Base-by-base conservation (phyloP, 78 protist genomes). In the Dictyostelium citrinum region DNA sequence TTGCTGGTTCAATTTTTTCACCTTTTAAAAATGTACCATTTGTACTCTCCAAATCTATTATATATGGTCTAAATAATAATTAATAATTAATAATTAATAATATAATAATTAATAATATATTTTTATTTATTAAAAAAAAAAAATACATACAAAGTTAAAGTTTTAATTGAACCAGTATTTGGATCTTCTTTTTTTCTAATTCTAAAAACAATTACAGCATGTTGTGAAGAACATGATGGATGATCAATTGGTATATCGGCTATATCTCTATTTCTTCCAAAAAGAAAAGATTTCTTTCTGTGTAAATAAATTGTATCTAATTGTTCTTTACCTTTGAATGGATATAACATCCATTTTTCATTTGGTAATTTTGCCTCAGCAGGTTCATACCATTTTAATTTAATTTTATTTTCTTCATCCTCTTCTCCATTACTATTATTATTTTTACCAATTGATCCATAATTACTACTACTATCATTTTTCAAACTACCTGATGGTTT, bases 191-290 rank as follows among this genome's bases (percentile, higher is more conserved):
- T 22, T 20, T 64, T 55, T 8, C 95, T 46, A 27, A 20, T 31
- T 24, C 98, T 72, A 79, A 16, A 90, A 31, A 91, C 96, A 12
- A 98, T 41, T 12, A 96, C 98, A 2, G 99, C 99, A 77, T 98
- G 99, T 91, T 98, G 99, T 10, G 86, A 84, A 27, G 98, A 94
- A 79, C 97, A 96, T n/a, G 96, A 86, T 5, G 98, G 98, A 76
- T 98, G 99, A 16, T 88, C 98, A n/a, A 85, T 55, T 24, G 98
- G 98, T 11, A 98, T 93, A 74, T 98, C 99, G 17, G n/a, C 39
- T 12, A 97, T 90, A 14, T 31, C 77, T 60, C 93, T 46, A 60
- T 97, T 97, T 37, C 97, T 90, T 35, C 98, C 98, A 55, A 96
- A 43, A 20, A 96, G 33, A 82, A 81, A 97, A 60, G 93, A 83